Percentiles rank a stretch among this genome's conserved stretches.
Conservation (phyloP, 148 eudicot species). For the Simmondsia chinensis region DNA sequence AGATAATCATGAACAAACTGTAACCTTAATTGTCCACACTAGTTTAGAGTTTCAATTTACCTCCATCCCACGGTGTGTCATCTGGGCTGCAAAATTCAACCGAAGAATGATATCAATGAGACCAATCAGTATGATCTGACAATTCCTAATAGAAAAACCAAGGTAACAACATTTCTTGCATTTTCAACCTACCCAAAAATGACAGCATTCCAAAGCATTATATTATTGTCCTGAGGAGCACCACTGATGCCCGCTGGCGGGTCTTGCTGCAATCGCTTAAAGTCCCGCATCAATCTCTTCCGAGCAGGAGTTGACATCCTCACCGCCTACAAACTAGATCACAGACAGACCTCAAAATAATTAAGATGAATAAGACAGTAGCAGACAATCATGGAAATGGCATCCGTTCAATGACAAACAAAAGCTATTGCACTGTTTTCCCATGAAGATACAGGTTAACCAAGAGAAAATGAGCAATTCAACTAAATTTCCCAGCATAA, state of each 20-base stretch:
- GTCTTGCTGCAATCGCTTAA: slow-evolving; percentile 62
- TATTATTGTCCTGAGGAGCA: slow-evolving; percentile 63
- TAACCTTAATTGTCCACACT: not conserved
- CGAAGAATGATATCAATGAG: slow-evolving; percentile 1
- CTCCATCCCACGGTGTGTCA: slow-evolving; percentile 80
- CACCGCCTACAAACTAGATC: slow-evolving; percentile 22
- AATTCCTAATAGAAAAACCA: not conserved
- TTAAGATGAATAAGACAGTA: no score
- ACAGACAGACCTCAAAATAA: no score
- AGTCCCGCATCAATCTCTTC: slow-evolving; percentile 73
- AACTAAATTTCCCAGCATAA: no score
- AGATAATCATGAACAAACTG: not conserved
- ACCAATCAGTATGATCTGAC: not conserved
- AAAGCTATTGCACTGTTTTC: no score
- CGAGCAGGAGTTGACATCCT: slow-evolving; percentile 67
- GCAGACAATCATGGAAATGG: no score
- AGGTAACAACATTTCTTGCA: not conserved
- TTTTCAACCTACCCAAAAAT: slow-evolving; percentile 45
- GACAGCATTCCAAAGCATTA: slow-evolving; percentile 78
- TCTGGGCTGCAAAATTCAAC: slow-evolving; percentile 54
- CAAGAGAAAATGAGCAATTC: no score
- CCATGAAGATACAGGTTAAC: no score
- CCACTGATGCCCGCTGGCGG: slow-evolving; percentile 79
- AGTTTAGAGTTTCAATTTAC: slow-evolving; percentile 18
- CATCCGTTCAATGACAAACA: no score